A percentile compares a stretch with the other conserved stretches of the same genome.
These are phyloP conservation scores for Phytophthora ohioensis DNA, from an alignment of 352 stramenopile genomes.

Conservation along the genomic window DNA sequence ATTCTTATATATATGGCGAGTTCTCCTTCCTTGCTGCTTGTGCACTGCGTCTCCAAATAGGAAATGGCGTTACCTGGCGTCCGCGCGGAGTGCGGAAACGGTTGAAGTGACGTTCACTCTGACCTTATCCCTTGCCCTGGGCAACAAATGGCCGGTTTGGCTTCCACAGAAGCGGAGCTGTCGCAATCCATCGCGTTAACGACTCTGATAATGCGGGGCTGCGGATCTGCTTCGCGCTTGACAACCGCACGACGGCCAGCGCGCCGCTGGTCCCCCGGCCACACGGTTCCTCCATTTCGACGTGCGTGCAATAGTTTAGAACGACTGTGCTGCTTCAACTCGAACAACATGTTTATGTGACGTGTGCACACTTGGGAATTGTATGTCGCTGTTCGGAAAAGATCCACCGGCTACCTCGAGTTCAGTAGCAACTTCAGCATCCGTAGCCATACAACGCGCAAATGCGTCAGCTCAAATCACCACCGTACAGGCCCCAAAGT, in stretches of 20 bases:
- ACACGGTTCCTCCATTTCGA: conserved; percentile 33
- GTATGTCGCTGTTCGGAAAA: conserved; percentile 20
- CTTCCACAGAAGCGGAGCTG: conserved; percentile 36
- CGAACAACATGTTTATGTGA: conserved; percentile 24
- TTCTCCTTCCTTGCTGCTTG: conserved; percentile 7
- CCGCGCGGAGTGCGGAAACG: not conserved
- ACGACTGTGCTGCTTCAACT: conserved; percentile 18
- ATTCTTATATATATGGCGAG: no score
- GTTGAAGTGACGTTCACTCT: conserved; percentile 49
- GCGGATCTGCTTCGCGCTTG: conserved; percentile 21
- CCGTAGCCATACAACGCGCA: not conserved
- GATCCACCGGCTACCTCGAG: conserved; percentile 32
- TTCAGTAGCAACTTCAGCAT: conserved; percentile 23
- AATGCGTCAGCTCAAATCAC: conserved; percentile 18
- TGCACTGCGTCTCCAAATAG: conserved; percentile 35
- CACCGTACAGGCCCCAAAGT: not conserved
- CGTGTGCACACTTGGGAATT: conserved; percentile 29
- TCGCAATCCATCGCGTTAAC: not conserved
- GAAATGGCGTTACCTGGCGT: conserved; percentile 43
- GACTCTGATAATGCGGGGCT: conserved; percentile 17
- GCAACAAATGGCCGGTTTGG: conserved; percentile 30
- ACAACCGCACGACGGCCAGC: conserved; percentile 30
- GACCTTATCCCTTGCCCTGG: conserved; percentile 10
- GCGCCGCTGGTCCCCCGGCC: conserved; percentile 20
- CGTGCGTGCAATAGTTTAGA: conserved; percentile 38